Evolutionary conservation across 2,329 filamentous ascomycete genomes (phyloP), one percentile per base, ranked within the genome.

Genomic region (Emmonsiellopsis sp.): DNA sequence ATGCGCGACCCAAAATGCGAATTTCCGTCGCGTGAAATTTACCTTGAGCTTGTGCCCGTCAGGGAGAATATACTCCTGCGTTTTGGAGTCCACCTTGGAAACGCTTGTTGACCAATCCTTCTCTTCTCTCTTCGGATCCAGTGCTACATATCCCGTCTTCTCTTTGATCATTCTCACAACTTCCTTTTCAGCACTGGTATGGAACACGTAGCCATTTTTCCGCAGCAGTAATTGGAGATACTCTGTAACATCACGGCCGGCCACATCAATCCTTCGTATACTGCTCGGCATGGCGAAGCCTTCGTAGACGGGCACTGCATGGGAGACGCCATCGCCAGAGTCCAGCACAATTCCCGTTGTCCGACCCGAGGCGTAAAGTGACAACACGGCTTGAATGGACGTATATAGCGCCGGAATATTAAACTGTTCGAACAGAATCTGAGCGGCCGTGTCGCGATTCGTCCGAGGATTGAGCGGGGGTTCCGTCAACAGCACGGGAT

Each of bases 111-210:
- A 80, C 90, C 91, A 98, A 58, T 97, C 93, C 73, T 95, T 95
- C 74, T 98, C 93, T 71, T 98, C 93, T 62, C 87, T 90, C 67
- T 86, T 86, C 6, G 93, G 91, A 69, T 97, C 91, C 51, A 87
- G 74, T 27, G 93, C 90, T 40, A 98, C 86, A 68, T 97, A 98
- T 54, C 88, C 87, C 47, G 89, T 86, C 66, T 87, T 88, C 78
- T 98, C 93, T 75, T 98, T 98, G 74, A 98, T 96, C 71, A 89
- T 80, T 60, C 92, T 83, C 54, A 98, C 93, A n/a, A 96, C 90
- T 74, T 98, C 93, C 76, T 98, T 98, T 77, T 98, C 93, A 10
- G 93, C 93, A 68, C 90, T 96, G 14, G 93, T 98, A 73, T 97
- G 92, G 70, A 98, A 95, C 14, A 96, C 83, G 67, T 93, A 89